Percentiles rank a stretch among this genome's conserved stretches.
These are phyloP conservation scores for Tephrocybe sp. DNA, from an alignment of 768 basidiomycete genomes.

Conservation along the genomic window DNA sequence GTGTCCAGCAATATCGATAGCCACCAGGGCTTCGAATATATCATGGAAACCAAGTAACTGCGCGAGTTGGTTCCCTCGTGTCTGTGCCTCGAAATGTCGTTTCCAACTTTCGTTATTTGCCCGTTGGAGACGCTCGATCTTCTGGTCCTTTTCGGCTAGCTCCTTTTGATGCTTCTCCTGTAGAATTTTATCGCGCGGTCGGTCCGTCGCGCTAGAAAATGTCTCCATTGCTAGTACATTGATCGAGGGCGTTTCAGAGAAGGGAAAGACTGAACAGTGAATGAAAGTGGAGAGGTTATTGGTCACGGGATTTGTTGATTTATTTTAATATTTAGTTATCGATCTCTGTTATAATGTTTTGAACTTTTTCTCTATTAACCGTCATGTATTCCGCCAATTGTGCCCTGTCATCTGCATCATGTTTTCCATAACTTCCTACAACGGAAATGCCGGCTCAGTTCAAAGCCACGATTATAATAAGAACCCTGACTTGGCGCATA, in stretches of 20 bases:
- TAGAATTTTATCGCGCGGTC: slow-evolving; percentile 36
- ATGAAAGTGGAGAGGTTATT: too few species aligned
- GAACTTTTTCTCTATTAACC: too few species aligned
- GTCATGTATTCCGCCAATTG: too few species aligned
- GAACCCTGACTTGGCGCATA: too few species aligned
- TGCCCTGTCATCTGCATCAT: too few species aligned
- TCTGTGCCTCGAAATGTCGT: slow-evolving; percentile 35
- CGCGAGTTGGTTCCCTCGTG: slow-evolving; percentile 38
- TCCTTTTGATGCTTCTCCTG: slow-evolving; percentile 33
- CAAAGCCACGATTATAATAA: too few species aligned
- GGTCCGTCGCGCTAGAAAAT: slow-evolving; percentile 31
- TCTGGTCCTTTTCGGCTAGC: slow-evolving; percentile 26
- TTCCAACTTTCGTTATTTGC: slow-evolving; percentile 34
- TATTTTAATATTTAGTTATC: too few species aligned
- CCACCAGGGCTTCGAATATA: slow-evolving; percentile 40
- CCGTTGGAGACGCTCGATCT: slow-evolving; percentile 28
- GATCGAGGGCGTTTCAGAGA: neutral
- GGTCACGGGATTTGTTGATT: too few species aligned
- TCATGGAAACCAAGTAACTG: slow-evolving; percentile 41
- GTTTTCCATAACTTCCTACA: too few species aligned
- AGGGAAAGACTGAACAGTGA: too few species aligned
- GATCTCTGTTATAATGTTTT: too few species aligned
- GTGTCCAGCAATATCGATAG: slow-evolving; percentile 34
- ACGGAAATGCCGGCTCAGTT: too few species aligned
- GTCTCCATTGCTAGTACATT: slow-evolving; percentile 11